Evolutionary conservation across 2,329 filamentous ascomycete species (phyloP).

Genomic region (Whalleya microplaca): DNA sequence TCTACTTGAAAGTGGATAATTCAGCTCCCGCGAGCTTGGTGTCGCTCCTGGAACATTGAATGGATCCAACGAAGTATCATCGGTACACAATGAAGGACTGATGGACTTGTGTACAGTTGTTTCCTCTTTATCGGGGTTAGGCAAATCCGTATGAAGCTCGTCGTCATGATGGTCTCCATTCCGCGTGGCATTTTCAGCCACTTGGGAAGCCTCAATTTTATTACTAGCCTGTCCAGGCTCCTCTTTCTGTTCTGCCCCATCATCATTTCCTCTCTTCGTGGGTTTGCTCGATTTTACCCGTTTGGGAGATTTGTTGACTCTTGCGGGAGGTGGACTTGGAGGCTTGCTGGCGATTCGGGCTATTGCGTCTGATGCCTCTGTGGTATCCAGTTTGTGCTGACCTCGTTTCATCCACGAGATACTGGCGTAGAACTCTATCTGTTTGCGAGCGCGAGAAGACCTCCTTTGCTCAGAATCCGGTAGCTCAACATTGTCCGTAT

Average conservation of each 20-base stretch:
- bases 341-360: neutral
- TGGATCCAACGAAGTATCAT: neutral
- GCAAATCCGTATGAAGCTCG: neutral
- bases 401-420: constrained; percentile 13
- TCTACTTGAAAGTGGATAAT: constrained; percentile 2
- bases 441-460: constrained; percentile 19
- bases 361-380: neutral
- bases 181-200: neutral
- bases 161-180: constrained; percentile 4
- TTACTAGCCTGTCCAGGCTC: neutral
- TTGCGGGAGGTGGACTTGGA: neutral
- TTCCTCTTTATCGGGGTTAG: neutral
- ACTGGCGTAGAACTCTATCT: constrained; percentile 18
- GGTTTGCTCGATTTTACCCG: neutral
- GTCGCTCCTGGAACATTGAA: neutral
- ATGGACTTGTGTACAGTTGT: neutral
- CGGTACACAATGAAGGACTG: neutral
- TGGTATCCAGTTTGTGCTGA: constrained; percentile 1
- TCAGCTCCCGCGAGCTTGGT: constrained; percentile 2
- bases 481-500: neutral
- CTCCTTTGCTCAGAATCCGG: constrained; percentile 11
- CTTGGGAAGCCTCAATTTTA: neutral
- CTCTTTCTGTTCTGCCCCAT: neutral
- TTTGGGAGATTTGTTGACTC: neutral
- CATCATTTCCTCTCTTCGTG: neutral